Conservation (phyloP, 441 rosid species). For the California macrophylla region DNA sequence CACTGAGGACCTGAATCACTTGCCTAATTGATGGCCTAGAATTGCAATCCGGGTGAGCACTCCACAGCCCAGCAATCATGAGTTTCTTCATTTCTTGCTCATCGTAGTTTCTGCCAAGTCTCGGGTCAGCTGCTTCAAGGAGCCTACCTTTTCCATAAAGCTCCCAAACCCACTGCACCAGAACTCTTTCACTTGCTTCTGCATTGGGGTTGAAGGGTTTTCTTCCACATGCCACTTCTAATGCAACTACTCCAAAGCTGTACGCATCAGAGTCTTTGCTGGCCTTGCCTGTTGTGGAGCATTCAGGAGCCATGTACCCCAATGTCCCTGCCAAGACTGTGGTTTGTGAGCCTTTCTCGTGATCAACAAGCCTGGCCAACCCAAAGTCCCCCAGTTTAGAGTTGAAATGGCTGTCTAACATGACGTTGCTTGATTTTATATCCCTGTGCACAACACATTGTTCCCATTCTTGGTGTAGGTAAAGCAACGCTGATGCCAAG, state of each 20-base stretch:
- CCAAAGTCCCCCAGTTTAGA: constrained; percentile 34
- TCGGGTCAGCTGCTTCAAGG: too few relatives aligned
- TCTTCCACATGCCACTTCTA: constrained; percentile 7
- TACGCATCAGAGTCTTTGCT: neutral
- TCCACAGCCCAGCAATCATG: too few relatives aligned
- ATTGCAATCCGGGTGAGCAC: too few relatives aligned
- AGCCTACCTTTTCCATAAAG: too few relatives aligned
- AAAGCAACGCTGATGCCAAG: constrained; percentile 50
- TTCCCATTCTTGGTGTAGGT: constrained; percentile 78
- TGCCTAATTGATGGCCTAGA: too few relatives aligned
- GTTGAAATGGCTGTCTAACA: constrained; percentile 31
- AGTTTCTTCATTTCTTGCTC: too few relatives aligned
- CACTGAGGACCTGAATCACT: too few relatives aligned
- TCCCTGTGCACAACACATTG: constrained; percentile 43
- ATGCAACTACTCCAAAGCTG: neutral
- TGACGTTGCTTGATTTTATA: constrained; percentile 30
- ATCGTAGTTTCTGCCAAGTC: too few relatives aligned
- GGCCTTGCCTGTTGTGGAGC: constrained; percentile 8
- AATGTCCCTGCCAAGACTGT: constrained; percentile 6
- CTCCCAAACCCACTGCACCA: too few relatives aligned
- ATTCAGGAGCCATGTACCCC: neutral
- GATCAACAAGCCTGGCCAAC: constrained; percentile 26
- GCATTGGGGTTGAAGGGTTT: too few relatives aligned
- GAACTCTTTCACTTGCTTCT: too few relatives aligned
- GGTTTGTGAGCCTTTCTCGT: constrained; percentile 4